phyloP scores from a whole-genome alignment of 768 basidiomycete genomes.

The Pulveroboletus sp. region DNA sequence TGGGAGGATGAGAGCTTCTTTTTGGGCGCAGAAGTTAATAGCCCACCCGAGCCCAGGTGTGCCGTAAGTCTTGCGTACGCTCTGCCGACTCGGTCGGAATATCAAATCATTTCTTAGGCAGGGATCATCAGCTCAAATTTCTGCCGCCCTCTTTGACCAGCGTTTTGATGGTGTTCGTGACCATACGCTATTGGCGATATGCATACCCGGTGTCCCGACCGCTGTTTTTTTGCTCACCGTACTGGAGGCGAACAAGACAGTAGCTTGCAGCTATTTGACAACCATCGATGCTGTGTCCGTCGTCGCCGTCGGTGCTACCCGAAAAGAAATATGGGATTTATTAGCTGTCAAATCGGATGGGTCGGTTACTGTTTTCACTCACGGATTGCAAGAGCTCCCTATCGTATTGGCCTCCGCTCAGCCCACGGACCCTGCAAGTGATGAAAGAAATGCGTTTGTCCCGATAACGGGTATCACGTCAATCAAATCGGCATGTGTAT shows the following conservation, averaged over 20 bases:
- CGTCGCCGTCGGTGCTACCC: constrained; percentile 59
- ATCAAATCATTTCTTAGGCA: constrained; percentile 13
- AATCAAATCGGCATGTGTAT: constrained; percentile 48
- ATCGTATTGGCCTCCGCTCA: constrained; percentile 29
- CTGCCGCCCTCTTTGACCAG: constrained; percentile 60
- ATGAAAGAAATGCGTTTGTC: not conserved
- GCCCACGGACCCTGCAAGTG: not conserved
- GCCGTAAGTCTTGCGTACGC: constrained; percentile 44
- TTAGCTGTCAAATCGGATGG: constrained; percentile 61
- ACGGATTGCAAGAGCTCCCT: constrained; percentile 49
- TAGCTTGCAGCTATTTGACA: constrained; percentile 41
- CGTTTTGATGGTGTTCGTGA: constrained; percentile 56
- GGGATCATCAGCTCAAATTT: constrained; percentile 32
- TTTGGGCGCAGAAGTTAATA: constrained; percentile 67
- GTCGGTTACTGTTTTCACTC: constrained; percentile 55
- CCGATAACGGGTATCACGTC: constrained; percentile 36
- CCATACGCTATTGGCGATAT: constrained; percentile 55
- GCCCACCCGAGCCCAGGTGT: constrained; percentile 43
- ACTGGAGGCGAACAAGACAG: constrained; percentile 35
- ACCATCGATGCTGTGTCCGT: constrained; percentile 48
- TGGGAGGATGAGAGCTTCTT: constrained; percentile 65
- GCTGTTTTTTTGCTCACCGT: constrained; percentile 50
- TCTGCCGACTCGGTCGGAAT: not conserved
- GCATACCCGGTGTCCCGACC: constrained; percentile 45
- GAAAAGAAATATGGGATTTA: constrained; percentile 64